phyloP scores from a whole-genome alignment of 345 rosid genomes.

The Brassica nigra region DNA sequence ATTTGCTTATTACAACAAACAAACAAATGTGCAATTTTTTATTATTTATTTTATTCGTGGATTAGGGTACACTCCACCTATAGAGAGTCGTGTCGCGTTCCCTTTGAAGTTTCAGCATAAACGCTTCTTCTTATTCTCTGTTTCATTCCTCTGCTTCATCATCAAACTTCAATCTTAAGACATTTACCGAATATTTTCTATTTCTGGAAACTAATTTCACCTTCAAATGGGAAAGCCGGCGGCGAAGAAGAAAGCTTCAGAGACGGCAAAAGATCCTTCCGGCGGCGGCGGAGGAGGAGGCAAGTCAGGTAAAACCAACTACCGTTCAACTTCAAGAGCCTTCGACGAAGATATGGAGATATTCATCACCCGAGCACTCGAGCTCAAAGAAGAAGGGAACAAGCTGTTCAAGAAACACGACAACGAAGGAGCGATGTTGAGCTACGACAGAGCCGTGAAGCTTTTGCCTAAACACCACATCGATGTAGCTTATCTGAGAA shows the following conservation, averaged over 20 bases:
- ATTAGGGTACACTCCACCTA: constrained; percentile 41
- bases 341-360: constrained; percentile 91
- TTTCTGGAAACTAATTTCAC: neutral
- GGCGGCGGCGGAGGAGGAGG: constrained; percentile 34
- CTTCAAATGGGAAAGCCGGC: constrained; percentile 82
- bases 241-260: constrained; percentile 73
- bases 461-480: constrained; percentile 76
- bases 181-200: neutral
- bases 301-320: constrained; percentile 50
- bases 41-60: constrained; percentile 28
- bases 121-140: neutral
- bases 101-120: constrained; percentile 19
- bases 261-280: constrained; percentile 38
- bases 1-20: constrained; percentile 17
- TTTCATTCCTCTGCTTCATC: neutral
- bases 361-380: constrained; percentile 85
- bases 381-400: constrained; percentile 97
- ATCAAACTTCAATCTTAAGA: neutral
- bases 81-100: constrained; percentile 26
- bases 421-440: constrained; percentile 94
- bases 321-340: constrained; percentile 60
- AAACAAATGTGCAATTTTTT: neutral
- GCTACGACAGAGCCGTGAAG: constrained; percentile 87
- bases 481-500: constrained; percentile 78
- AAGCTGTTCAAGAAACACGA: constrained; percentile 78